Base-by-base conservation (phyloP, 331 rosid species). In the Prunus yedoensis region DNA sequence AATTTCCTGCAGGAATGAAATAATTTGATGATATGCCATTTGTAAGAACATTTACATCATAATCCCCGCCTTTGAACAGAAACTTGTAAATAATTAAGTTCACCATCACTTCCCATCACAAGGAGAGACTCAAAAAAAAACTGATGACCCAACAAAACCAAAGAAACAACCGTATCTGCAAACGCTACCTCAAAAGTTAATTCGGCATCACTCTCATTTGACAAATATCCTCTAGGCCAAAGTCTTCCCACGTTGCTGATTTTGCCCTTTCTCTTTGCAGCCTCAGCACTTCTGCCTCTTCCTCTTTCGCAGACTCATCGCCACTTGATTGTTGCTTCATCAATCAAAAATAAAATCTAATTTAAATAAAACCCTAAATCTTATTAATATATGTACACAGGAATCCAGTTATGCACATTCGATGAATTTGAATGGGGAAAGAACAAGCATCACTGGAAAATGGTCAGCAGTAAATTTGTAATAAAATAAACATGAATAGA, bases 221-320 rank as follows among this genome's bases (percentile, higher is more conserved):
- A 70, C 81, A 70, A 0, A 58, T 50, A 79, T 82, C 88, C 64
- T 47, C 91, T 70, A 91, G 82, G 81, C 88, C 97, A 84, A 79
- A 92, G 85, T 94, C 99, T 77, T 82, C 96, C 81, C 70, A 64
- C 11, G 93, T 88, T 16, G 81, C 78, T 35, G 80, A 52, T 73
- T 80, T 81, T 80, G 89, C 90, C 58, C 74, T 86, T 75, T 94
- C 89, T 85, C 83, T 88, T 80, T 83, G 93, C 69, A 85, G 64
- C 75, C 83, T 80, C 28, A 63, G 27, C 20, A 87, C 99, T 79
- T 80, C 79, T 71, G 81, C 87, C 83, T 89, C 99, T 84, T 94
- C 97, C 80, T 86, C 91, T 66, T 82, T 78, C 49, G 84, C 89
- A 71, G 91, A 89, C 71, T 90, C 97, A 60, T 91, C 97, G 35